phyloP scores from a whole-genome alignment of 2,329 filamentous ascomycete species.

The Botrytis sinoallii region DNA sequence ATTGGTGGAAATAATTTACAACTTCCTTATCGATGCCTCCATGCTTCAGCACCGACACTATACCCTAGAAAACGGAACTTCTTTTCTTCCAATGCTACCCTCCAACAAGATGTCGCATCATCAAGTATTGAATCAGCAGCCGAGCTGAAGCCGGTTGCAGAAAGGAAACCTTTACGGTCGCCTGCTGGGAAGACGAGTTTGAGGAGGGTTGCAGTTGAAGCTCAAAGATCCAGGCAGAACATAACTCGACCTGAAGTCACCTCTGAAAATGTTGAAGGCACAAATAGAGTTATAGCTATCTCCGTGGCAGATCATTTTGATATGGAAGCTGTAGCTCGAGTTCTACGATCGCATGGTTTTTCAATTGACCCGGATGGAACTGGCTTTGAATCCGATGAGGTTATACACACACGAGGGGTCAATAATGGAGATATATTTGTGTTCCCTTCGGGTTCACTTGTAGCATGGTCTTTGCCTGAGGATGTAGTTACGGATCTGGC shows the following conservation, averaged over 20 bases:
- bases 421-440: slow-evolving; percentile 86
- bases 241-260: slow-evolving; percentile 26
- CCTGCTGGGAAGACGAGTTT: slow-evolving; percentile 68
- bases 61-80: slow-evolving; percentile 56
- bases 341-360: slow-evolving; percentile 58
- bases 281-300: slow-evolving; percentile 51
- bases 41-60: slow-evolving; percentile 42
- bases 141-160: slow-evolving; percentile 20
- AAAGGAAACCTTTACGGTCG: slow-evolving; percentile 48
- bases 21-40: slow-evolving; percentile 15
- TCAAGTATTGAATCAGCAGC: not conserved
- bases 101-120: slow-evolving; percentile 41
- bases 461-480: slow-evolving; percentile 84
- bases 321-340: slow-evolving; percentile 57
- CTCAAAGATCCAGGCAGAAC: slow-evolving; percentile 59
- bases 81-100: slow-evolving; percentile 62
- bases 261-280: slow-evolving; percentile 39
- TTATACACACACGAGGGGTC: slow-evolving; percentile 59
- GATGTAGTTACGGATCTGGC: slow-evolving; percentile 68
- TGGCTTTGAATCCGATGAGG: slow-evolving; percentile 58
- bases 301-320: slow-evolving; percentile 63
- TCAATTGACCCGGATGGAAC: slow-evolving; percentile 59
- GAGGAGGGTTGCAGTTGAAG: slow-evolving; percentile 80
- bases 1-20: slow-evolving; percentile 24
- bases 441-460: slow-evolving; percentile 90